Evolutionary conservation across 108 stramenopile genomes (phyloP), one percentile per base, ranked within the genome.

Genomic region (Nitzschia sp.): DNA sequence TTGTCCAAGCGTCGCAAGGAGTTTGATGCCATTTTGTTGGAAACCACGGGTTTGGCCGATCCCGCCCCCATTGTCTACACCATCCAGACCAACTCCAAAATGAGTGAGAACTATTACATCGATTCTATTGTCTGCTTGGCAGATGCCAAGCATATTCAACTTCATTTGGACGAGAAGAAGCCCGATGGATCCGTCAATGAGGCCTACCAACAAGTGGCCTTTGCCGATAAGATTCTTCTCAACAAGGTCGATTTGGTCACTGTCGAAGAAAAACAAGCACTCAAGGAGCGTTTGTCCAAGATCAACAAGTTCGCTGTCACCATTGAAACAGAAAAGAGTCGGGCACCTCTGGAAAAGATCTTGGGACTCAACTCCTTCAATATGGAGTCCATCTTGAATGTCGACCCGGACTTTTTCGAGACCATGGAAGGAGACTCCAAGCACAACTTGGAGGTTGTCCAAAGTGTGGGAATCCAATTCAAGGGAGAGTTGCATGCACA

Each of bases 41-140:
- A 98, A 83, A 95, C 95, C 8, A 96, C 97, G 7, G 97, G 97
- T 24, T 78, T 98, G 14, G 95, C 95, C 57, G 95, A 96, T 71
- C 95, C 95, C 0, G 93, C 97, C n/a, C 95, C 97, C 44, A 95
- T 98, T 71, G 86, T 98, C 0, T 95, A 95, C 70, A 98, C 97
- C n/a, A 67, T 98, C 54, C 91, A 95, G 69, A 93, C 92, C 25
- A 96, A 96, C 66, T 88, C 89, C 24, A 93, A 93, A 71, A 86
- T 96, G 74, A 80, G 76, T 17, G 95, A 93, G 42, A 80, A 89
- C 56, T 96, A 92, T 51, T 80, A 71, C 20, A 91, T 96, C 69
- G 94, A 95, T 67, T 80, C 80, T 40, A 91, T 97, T 65, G 91
- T 97, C 0, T 93, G 93, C 54, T 75, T 97, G 71, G 96, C 93